Base-by-base conservation (phyloP, 2,329 filamentous ascomycete species). In the Conoideocrella luteorostrata region DNA sequence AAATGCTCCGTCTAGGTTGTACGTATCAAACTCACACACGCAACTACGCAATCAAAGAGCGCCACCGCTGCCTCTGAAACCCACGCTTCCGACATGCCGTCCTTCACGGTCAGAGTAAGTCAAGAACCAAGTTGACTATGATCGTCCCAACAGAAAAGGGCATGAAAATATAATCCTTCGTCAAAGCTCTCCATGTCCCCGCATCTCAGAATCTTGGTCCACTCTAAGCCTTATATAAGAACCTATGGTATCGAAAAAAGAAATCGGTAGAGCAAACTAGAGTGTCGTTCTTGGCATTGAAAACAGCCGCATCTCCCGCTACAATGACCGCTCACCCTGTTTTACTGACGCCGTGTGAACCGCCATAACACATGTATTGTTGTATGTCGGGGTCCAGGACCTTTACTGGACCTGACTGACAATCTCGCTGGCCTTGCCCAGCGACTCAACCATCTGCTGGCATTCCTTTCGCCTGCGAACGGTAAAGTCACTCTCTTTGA, bases 401-500 rank as follows among this genome's bases (percentile, higher is more conserved):
- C 17, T 41, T 63, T 73, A 81, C 73, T 81, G 77, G 45, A 84
- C 80, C 63, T 84, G 79, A 68, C 88, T 90, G 63, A 98, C 93
- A 69, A 98, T 97, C 74, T 98, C 93, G 66, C 83, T 93, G 45
- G 93, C 93, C 66, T 86, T 85, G 55, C 77, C 71, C 59, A 98
- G 74, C 44, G 87, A 94, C 68, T 98, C 93, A 41, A 98, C 93
- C 93, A 98, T 98, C 69, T 96, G 89, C 69, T 94, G 89, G 69
- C 93, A 98, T 68, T 98, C 93, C 75, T 98, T 98, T 65, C 93
- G 80, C 66, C 93, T 78, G 58, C 91, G 82, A 58, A 95, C 77
- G 4, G 93, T 98, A 75, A 95, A 97, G 66, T 98, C 93, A 62
- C 88, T 95, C 70, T 98, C 93, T 77, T 95, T 96, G 52, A 98